Conservation (phyloP, 257 asterid species). For the Gentiana dahurica region DNA sequence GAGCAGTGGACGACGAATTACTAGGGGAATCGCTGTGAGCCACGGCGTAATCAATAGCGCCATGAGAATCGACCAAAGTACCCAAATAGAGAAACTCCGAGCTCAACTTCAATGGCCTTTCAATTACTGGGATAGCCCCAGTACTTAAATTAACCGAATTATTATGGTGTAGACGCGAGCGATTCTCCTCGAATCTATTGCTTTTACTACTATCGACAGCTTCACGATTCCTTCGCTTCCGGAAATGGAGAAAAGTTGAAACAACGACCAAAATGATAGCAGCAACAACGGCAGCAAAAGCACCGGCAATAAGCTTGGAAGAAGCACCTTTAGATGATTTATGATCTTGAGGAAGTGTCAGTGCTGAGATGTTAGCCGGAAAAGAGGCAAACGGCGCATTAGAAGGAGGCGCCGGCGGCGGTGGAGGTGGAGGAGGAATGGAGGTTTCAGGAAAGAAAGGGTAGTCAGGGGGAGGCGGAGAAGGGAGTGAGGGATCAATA, state of each 20-base stretch:
- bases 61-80: constrained; percentile 72
- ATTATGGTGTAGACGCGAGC: constrained; percentile 18
- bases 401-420: constrained; percentile 50
- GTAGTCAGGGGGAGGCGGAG: constrained; percentile 29
- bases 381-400: constrained; percentile 51
- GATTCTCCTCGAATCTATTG: constrained; percentile 50
- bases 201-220: constrained; percentile 31
- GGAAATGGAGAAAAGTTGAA: constrained; percentile 47
- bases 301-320: constrained; percentile 50
- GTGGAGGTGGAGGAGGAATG: constrained; percentile 46
- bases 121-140: constrained; percentile 51
- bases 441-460: constrained; percentile 39
- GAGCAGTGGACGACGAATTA: constrained; percentile 9
- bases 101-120: constrained; percentile 75
- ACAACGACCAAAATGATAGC: constrained; percentile 46
- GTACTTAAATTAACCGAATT: not conserved
- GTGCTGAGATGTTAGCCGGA: constrained; percentile 58
- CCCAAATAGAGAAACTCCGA: constrained; percentile 88
- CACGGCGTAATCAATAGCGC: constrained; percentile 18
- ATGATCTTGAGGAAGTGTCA: constrained; percentile 36
- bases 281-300: constrained; percentile 49
- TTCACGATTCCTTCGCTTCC: constrained; percentile 20
- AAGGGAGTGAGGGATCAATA: constrained; percentile 14
- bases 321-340: constrained; percentile 36
- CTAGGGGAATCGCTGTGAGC: constrained; percentile 5